phyloP scores from a whole-genome alignment of 2,329 filamentous ascomycete genomes.

The Elsinoe australis region DNA sequence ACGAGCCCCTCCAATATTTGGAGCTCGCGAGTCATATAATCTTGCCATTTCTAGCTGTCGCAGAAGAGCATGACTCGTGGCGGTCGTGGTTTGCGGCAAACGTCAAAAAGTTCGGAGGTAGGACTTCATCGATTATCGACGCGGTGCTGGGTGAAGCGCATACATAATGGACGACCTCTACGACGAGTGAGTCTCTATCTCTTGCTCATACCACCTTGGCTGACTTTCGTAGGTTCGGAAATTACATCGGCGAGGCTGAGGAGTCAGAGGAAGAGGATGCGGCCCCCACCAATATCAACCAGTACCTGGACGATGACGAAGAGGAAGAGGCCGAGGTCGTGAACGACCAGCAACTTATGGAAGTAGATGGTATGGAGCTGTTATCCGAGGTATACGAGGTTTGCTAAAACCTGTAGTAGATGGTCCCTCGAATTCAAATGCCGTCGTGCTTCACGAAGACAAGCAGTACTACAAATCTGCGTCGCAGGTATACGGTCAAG shows the following conservation, averaged over 20 bases:
- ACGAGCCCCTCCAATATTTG: conserved; percentile 16
- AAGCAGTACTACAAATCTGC: conserved; percentile 99
- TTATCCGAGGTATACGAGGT: conserved; percentile 22
- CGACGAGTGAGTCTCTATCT: conserved; percentile 60
- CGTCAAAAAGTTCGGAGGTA: conserved; percentile 17
- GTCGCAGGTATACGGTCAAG: conserved; percentile 85
- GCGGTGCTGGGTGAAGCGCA: background rate
- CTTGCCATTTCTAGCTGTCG: too few species aligned
- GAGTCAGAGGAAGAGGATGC: conserved; percentile 81
- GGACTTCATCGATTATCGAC: background rate
- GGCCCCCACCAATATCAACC: conserved; percentile 66
- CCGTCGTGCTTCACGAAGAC: conserved; percentile 96
- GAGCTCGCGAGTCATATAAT: too few species aligned
- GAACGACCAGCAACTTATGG: conserved; percentile 81
- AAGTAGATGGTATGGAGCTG: conserved; percentile 64
- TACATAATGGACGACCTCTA: conserved; percentile 85
- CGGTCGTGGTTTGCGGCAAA: background rate
- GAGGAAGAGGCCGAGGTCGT: conserved; percentile 47
- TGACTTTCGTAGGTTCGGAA: conserved; percentile 65
- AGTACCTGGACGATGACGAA: conserved; percentile 69
- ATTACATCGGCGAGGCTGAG: conserved; percentile 92
- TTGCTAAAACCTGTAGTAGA: conserved; percentile 47
- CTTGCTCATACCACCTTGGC: conserved; percentile 17
- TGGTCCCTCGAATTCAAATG: conserved; percentile 91
- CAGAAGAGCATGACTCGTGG: too few species aligned